Conservation (phyloP, 2,329 filamentous ascomycete species). For the Paecilomyces niveus region DNA sequence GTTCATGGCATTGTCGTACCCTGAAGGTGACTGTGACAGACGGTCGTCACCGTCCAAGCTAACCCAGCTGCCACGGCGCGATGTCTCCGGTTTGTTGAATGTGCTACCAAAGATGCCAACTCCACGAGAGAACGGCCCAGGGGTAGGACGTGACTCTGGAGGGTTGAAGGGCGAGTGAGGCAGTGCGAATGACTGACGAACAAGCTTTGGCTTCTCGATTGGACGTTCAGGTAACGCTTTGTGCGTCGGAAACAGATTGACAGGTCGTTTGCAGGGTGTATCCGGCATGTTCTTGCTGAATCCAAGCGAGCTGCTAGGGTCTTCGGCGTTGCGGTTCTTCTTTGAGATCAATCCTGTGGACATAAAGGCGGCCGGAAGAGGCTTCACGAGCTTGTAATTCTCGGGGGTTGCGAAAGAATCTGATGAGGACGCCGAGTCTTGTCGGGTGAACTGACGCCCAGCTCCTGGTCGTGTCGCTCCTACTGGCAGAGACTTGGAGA, state of each 20-base stretch:
- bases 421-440: conserved; percentile 42
- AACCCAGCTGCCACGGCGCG: conserved; percentile 63
- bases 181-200: conserved; percentile 66
- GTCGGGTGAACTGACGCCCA: conserved; percentile 37
- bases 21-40: conserved; percentile 50
- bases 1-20: conserved; percentile 46
- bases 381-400: conserved; percentile 68
- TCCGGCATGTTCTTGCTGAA: conserved; percentile 72
- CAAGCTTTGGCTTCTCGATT: conserved; percentile 55
- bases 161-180: conserved; percentile 77
- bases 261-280: conserved; percentile 88
- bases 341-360: conserved; percentile 95
- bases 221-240: conserved; percentile 51
- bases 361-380: conserved; percentile 77
- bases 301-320: conserved; percentile 45
- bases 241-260: conserved; percentile 58
- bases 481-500: conserved; percentile 69
- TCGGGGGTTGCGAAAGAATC: conserved; percentile 65
- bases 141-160: conserved; percentile 53
- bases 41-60: conserved; percentile 75
- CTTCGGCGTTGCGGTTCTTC: conserved; percentile 76
- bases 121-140: conserved; percentile 61
- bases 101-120: conserved; percentile 56
- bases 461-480: conserved; percentile 50
- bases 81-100: conserved; percentile 41